These are phyloP conservation scores for Castanospermum australe DNA, from an alignment of 306 rosid genomes.

Conservation along the genomic window DNA sequence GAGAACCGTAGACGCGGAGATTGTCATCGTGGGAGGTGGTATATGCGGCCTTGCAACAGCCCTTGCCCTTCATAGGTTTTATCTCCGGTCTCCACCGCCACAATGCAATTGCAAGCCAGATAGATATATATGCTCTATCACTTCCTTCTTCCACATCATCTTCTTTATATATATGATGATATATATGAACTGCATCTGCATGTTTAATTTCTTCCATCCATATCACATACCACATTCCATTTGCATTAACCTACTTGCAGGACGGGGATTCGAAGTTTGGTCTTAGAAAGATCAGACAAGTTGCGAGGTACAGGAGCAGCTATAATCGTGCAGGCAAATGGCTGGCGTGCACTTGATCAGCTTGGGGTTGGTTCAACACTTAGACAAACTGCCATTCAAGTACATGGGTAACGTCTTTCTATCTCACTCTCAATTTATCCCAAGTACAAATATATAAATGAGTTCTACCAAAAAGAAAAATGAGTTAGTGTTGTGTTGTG, in stretches of 20 bases:
- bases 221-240: background rate
- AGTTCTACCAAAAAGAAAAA: too few relatives aligned
- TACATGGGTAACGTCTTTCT: constrained; percentile 34
- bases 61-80: constrained; percentile 63
- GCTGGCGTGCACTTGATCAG: constrained; percentile 60
- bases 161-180: background rate
- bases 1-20: constrained; percentile 27
- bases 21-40: constrained; percentile 65
- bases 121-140: background rate
- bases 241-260: constrained; percentile 5
- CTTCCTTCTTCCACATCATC: background rate
- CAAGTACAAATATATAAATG: too few relatives aligned
- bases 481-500: too few relatives aligned
- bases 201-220: too few relatives aligned
- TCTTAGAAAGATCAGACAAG: constrained; percentile 50
- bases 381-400: constrained; percentile 38
- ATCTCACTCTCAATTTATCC: too few relatives aligned
- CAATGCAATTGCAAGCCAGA: background rate
- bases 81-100: background rate
- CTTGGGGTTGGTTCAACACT: constrained; percentile 54
- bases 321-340: constrained; percentile 47
- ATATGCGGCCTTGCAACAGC: constrained; percentile 75
- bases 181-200: background rate
- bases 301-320: constrained; percentile 48
- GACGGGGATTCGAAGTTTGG: constrained; percentile 49